Conservation (phyloP, 2,329 filamentous ascomycete species). For the Eutypella sp. region DNA sequence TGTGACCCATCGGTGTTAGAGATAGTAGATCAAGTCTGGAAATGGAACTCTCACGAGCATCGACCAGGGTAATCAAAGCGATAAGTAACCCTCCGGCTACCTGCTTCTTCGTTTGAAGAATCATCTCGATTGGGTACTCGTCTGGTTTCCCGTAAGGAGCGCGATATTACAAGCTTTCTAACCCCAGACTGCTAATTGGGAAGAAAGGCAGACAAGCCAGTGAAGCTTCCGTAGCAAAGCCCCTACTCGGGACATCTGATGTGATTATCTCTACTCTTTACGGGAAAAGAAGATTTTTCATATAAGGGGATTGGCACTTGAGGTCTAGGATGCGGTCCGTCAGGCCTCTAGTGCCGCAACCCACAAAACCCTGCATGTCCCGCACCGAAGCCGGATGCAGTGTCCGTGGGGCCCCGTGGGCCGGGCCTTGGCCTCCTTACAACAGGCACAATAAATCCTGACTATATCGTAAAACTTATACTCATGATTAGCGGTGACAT, state of each 20-base stretch:
- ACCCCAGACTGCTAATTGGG: no score
- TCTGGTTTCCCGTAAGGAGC: no score
- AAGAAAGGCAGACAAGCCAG: no score
- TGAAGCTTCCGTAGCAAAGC: no score
- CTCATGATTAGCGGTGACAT: no score
- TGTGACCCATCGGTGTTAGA: slow-evolving; percentile 1
- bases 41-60: slow-evolving; percentile 24
- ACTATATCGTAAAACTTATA: no score
- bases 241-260: no score
- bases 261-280: no score
- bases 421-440: slow-evolving; percentile 14
- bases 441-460: background rate
- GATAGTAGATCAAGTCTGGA: slow-evolving; percentile 10
- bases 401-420: slow-evolving; percentile 3
- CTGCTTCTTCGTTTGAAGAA: background rate
- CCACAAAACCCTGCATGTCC: background rate
- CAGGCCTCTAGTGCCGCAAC: background rate
- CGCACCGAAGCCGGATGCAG: slow-evolving; percentile 15
- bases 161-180: no score
- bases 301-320: no score
- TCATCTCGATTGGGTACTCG: no score
- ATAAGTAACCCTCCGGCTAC: slow-evolving; percentile 16
- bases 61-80: slow-evolving; percentile 24
- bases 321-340: background rate
- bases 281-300: no score